Evolutionary conservation across 1,284 basidiomycete genomes (phyloP), one percentile per base, ranked within the genome.

Genomic region (Singerocomus inundabilis): DNA sequence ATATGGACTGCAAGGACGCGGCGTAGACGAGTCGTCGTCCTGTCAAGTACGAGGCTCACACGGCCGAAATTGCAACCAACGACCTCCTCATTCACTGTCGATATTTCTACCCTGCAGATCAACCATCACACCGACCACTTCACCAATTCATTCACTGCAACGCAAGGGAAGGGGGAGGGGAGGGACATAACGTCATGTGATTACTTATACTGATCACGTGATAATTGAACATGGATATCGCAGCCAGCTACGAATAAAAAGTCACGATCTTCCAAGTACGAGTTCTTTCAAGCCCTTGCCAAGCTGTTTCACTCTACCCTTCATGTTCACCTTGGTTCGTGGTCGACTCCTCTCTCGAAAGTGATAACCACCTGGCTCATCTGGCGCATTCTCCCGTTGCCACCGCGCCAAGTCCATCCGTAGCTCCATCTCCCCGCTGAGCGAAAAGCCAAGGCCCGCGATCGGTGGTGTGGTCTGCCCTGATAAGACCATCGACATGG

Each of bases 391-490:
- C 48, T 70, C 68, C 43, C 61, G 66, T 34, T 67, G 69, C 55
- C 67, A 66, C 44, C 69, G 64, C n/a, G 79, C 79, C 28, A 82
- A 69, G 26, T 76, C 74, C 73, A 82, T 80, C 47, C 75, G 72
- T 58, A 83, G 54, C 59, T 83, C 81, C 48, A 77, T 76, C 62
- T 81, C 79, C 9, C 80, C 81, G 49, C 78, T 83, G 50, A 84
- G 64, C 42, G 81, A 84, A 61, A 72, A 80, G 5, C 79, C 80
- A 25, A 60, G 57, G 38, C 51, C 38, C 10, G 53, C 46, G 24
- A 46, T 52, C 2, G 54, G 52, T 26, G 68, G 54, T 9, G 59
- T 49, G 38, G 50, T 44, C 38, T 49, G 61, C 18, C 59, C 56
- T 5, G 65, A 62, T 13, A 64, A 21, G 16, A 62, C 55, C 63